Conservation (phyloP, 2,329 filamentous ascomycete species). For the Exophiala bonariae region DNA sequence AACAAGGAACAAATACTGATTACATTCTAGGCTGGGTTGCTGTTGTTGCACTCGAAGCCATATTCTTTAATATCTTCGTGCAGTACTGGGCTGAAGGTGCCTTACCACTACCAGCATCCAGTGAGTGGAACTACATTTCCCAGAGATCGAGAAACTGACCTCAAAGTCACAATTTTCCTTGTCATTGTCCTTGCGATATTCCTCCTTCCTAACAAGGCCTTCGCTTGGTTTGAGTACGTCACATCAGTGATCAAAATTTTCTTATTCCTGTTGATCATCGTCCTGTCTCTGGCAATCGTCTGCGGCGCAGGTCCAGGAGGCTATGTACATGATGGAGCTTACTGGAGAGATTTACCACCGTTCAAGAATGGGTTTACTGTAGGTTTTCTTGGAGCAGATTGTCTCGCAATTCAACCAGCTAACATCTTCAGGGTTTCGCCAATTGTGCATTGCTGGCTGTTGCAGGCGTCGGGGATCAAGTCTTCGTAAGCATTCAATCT, state of each 20-base stretch:
- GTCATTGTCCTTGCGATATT: constrained; percentile 28
- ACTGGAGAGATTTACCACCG: constrained; percentile 33
- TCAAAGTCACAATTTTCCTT: constrained; percentile 27
- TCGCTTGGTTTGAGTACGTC: constrained; percentile 40
- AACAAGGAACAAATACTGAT: too few species aligned
- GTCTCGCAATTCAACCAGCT: not conserved
- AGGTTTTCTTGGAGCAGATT: not conserved
- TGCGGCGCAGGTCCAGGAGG: constrained; percentile 41
- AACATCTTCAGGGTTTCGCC: constrained; percentile 30
- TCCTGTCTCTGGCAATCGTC: constrained; percentile 39
- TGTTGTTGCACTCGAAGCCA: constrained; percentile 28
- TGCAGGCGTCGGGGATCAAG: constrained; percentile 34
- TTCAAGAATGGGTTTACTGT: constrained; percentile 38
- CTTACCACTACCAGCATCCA: constrained; percentile 11
- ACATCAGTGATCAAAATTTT: constrained; percentile 40
- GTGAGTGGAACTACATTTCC: constrained; percentile 9
- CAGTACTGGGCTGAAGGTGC: constrained; percentile 27
- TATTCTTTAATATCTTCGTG: constrained; percentile 29
- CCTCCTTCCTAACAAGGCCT: constrained; percentile 32
- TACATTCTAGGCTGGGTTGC: constrained; percentile 21
- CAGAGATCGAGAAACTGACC: not conserved
- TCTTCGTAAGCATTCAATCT: constrained; percentile 33
- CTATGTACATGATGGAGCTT: constrained; percentile 33
- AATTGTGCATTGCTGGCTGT: constrained; percentile 33
- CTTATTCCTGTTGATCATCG: constrained; percentile 37